Evolutionary conservation across 768 basidiomycete genomes (phyloP), one percentile per base, ranked within the genome.

Genomic region (Leccinum rimulosum): DNA sequence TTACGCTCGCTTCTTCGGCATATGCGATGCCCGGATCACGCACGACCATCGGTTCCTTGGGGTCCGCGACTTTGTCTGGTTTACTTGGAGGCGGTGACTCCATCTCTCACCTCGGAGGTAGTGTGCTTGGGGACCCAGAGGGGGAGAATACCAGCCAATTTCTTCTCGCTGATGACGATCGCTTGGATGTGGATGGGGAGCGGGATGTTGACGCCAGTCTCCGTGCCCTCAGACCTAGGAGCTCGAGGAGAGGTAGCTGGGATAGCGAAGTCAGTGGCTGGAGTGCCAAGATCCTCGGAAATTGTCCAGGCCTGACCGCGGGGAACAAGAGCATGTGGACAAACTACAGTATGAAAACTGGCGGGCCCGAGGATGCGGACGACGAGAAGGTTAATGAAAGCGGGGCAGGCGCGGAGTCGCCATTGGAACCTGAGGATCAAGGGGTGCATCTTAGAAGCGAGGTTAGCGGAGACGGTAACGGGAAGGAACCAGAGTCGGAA

Each of bases 1-100:
- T 98, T 50, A 99, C 96, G 0, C 84, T 99, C 11, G 96, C 96
- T 12, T 95, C 93, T 27, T 95, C 93, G 3, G 94, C 92, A 4
- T 97, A 91, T 72, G 95, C 86, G 1, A 76, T 88, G 54, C 85
- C 88, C 15, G 83, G 81, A 19, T 78, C 76, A 28, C 83, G 85
- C 50, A 65, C 74, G 38, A 80, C 83, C 38, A 69, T 77, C 19
- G 78, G 78, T 22, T 73, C 75, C 8, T 68, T 74, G 49, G 76
- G 77, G 48, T 83, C 82, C 19, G 73, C 74, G 5, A 72, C 80
- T 47, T 73, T 84, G 35, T 85, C 80, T 38, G 83, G 84, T 11
- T 66, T 85, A 50, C 70, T 76, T 38, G 82, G 76, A 53, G 79
- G 75, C 35, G 76, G 76, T 6, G 87, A 86, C 65, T 89, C 86